Evolutionary conservation across 768 basidiomycete genomes (phyloP).

Genomic region (Agrocybe praecox): DNA sequence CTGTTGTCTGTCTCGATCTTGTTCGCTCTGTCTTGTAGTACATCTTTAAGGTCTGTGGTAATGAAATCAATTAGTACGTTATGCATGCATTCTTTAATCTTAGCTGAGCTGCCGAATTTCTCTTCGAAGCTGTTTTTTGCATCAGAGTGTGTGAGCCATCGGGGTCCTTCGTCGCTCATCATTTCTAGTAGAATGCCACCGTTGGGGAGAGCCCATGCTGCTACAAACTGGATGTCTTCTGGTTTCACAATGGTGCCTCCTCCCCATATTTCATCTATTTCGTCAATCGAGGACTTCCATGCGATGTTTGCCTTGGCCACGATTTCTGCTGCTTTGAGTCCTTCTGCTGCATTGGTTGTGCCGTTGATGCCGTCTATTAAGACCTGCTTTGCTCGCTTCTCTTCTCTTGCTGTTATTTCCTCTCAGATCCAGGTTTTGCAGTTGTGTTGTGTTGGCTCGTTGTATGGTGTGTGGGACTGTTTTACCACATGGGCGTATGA

Average conservation of each 20-base stretch:
- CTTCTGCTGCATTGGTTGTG: not conserved
- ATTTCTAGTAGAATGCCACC: slow-evolving; percentile 3
- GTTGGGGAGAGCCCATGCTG: slow-evolving; percentile 2
- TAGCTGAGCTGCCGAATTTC: not conserved
- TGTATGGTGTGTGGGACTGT: too few species aligned
- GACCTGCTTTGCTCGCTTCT: not conserved
- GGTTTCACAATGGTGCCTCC: not conserved
- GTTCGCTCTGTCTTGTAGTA: not conserved
- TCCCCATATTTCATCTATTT: not conserved
- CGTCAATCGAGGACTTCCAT: not conserved
- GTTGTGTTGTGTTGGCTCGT: too few species aligned
- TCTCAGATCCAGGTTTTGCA: not conserved
- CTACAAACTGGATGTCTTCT: not conserved
- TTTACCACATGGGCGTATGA: too few species aligned
- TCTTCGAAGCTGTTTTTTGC: not conserved
- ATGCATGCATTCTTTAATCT: slow-evolving; percentile 1
- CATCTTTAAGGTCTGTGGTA: not conserved
- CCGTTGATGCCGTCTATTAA: slow-evolving; percentile 1
- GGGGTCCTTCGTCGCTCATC: not conserved
- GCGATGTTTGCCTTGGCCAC: slow-evolving; percentile 7
- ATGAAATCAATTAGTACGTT: slow-evolving; percentile 4
- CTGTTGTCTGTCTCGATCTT: slow-evolving; percentile 6
- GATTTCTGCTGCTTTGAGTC: not conserved
- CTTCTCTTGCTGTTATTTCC: not conserved
- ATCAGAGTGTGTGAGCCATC: not conserved